Evolutionary conservation across 495 filamentous ascomycete species (phyloP), one percentile per base, ranked within the genome.

Genomic region (Barbatosphaeria neglecta): DNA sequence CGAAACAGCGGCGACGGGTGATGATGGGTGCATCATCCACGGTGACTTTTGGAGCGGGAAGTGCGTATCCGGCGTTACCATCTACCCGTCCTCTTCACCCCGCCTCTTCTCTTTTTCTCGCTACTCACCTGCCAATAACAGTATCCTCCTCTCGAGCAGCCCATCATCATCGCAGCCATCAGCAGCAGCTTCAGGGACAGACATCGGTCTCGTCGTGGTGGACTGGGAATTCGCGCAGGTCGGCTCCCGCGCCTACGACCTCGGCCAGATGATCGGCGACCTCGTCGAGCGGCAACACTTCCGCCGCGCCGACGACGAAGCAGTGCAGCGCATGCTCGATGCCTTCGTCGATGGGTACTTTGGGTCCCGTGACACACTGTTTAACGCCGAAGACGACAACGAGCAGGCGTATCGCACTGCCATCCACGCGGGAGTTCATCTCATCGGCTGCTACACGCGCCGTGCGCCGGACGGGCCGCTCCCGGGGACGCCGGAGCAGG

Each of bases 1-100:
- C 28, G 45, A 45, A 18, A 45, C 43, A 16, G 17, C 24, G 8
- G 23, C 25, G 2, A 16, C 20, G 6, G 33, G 37, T 6, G 31
- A 11, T 5, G 44, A 46, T 4, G 40, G 50, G 2, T 20, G 55
- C 1, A 41, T 72, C 2, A 75, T 78, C 27, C 77, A 79, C 55
- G 75, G 76, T 2, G 75, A 78, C 49, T 75, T 77, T 42, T 80
- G 76, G 71, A 65, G 66, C 16, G 75, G 74, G 9, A 80, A 80
- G 58, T 61, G 50, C 5, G 57, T 49, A n/a, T n/a, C n/a, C n/a
- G 9, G 39, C 44, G n/a, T 41, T 44, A 11, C 15, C 19, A 3
- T 11, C 11, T 16, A 3, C 28, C 22, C 15, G 4, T 5, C 15
- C 6, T 31, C 27, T 11, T n/a, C n/a, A n/a, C n/a, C n/a, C n/a